phyloP scores from a whole-genome alignment of 106 monocot genomes.

The Dendrobium catenatum region DNA sequence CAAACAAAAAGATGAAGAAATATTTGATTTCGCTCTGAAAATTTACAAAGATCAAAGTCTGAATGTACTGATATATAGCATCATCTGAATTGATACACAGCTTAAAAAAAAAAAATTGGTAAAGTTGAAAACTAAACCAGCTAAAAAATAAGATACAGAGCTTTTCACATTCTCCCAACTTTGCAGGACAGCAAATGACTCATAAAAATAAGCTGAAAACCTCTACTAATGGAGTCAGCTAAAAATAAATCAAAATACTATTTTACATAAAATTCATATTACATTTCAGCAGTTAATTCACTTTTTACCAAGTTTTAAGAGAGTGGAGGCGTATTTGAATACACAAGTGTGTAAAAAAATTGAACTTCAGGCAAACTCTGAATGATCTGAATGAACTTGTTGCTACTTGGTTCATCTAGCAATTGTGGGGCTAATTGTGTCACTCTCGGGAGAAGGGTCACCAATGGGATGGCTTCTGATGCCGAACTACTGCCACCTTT shows the following conservation, averaged over 20 bases:
- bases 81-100: too few relatives aligned
- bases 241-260: neutral
- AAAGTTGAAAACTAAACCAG: too few relatives aligned
- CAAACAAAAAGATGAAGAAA: too few relatives aligned
- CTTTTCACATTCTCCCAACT: neutral
- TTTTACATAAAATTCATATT: neutral
- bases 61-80: too few relatives aligned
- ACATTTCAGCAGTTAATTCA: neutral
- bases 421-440: constrained; percentile 30
- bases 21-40: too few relatives aligned
- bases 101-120: too few relatives aligned
- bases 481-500: constrained; percentile 4
- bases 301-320: neutral
- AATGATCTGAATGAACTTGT: constrained; percentile 62
- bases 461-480: constrained; percentile 46
- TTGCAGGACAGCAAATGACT: neutral
- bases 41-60: too few relatives aligned
- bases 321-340: constrained; percentile 45
- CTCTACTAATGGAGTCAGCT: too few relatives aligned
- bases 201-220: too few relatives aligned
- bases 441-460: constrained; percentile 60
- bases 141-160: too few relatives aligned
- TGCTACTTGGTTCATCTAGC: constrained; percentile 69
- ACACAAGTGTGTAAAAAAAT: constrained; percentile 77
- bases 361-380: constrained; percentile 56